Base-by-base conservation (phyloP, 1,139 yeast species). In the Hemisphaericaspora lyxosophila region DNA sequence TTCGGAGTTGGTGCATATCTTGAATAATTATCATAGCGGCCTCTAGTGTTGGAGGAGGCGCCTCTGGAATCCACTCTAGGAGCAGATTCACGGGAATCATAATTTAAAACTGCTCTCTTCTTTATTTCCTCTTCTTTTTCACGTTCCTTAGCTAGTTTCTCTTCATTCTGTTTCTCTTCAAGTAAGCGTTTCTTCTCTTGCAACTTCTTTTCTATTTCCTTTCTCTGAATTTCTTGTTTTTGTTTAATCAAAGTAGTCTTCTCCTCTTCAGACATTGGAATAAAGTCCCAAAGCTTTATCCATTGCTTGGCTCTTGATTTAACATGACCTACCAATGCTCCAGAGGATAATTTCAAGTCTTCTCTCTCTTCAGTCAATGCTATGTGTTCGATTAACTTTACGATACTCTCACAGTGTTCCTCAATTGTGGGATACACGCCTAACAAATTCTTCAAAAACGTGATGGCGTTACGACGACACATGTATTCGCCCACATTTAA, bases 401-500 rank as follows among this genome's bases (percentile, higher is more conserved):
- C 62, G 7, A 87, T 58, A 8, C 56, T 47, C 42, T 78, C 80
- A 32, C 92, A 83, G 41, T 86, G 94, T 28, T 76, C 80, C 38
- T 80, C 82, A 19, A 87, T 77, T 11, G 69, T 65, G 0, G 96
- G 96, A 54, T 81, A 87, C 7, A 76, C 73, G 1, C 75, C 73
- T 23, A 85, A 62, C 43, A 84, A 63, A 48, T 80, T 82, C 54
- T 84, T 87, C 63, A 90, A 66, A 49, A 88, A 78, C 2, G 86
- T 84, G 43, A 90, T 85, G 3, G 88, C 77, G 59, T 89, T 90
- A 45, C 92, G 77, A 38, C 95, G 75, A 3, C 87, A 81, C 80
- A 87, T 85, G 54, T 89, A 90, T 42, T 84, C 85, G 1, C 70
- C 67, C 14, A 79, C 74, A 9, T 64, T 57, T 33, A 87, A 64